Evolutionary conservation across 441 rosid genomes (phyloP).

Genomic region (Manihot esculenta): DNA sequence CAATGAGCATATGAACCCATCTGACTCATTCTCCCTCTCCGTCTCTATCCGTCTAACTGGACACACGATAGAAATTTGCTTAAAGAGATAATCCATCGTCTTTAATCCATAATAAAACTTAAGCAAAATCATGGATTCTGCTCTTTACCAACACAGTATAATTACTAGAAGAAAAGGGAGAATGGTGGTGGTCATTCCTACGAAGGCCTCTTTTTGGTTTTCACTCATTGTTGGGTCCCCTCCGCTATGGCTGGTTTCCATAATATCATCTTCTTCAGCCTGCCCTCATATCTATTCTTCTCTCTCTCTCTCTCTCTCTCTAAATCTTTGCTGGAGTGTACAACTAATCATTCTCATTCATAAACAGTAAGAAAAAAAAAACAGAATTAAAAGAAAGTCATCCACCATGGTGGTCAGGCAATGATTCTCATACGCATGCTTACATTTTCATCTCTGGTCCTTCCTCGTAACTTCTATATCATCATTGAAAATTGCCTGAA

Average conservation of each 20-base stretch:
- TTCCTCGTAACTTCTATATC: background rate
- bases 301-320: slow-evolving; percentile 11
- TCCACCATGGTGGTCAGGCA: slow-evolving; percentile 28
- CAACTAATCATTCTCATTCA: slow-evolving; percentile 34
- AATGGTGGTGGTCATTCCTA: slow-evolving; percentile 24
- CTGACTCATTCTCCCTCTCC: background rate
- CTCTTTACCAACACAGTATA: slow-evolving; percentile 4
- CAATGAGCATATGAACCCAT: no score
- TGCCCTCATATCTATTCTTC: background rate
- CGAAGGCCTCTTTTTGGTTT: slow-evolving; percentile 15
- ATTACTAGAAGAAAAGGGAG: slow-evolving; percentile 21
- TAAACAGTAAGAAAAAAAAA: slow-evolving; percentile 21
- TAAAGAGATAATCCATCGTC: background rate
- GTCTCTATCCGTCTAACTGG: background rate
- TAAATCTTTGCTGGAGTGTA: slow-evolving; percentile 15
- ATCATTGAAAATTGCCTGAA: slow-evolving; percentile 14
- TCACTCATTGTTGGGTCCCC: slow-evolving; percentile 32
- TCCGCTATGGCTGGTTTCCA: slow-evolving; percentile 21
- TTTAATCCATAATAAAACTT: slow-evolving; percentile 15
- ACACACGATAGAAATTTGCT: background rate
- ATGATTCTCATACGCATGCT: slow-evolving; percentile 42
- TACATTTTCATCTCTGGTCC: slow-evolving; percentile 19
- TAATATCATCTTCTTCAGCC: background rate
- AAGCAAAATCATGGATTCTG: slow-evolving; percentile 17
- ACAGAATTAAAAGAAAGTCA: slow-evolving; percentile 9